phyloP scores from a whole-genome alignment of 139 green algal species.

The Closterium sp. region DNA sequence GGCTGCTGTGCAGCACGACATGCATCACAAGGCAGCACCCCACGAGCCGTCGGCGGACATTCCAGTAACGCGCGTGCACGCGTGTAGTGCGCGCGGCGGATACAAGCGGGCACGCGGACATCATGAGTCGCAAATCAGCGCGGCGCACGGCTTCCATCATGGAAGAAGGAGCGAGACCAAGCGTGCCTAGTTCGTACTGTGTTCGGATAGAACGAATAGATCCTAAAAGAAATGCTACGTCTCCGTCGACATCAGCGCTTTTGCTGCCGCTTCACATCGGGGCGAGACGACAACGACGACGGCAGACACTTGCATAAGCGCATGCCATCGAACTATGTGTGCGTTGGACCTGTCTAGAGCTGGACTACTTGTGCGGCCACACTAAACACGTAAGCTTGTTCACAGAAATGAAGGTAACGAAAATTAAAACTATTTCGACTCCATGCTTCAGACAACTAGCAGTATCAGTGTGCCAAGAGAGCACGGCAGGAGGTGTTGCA shows the following conservation, averaged over 20 bases:
- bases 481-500: too few species aligned
- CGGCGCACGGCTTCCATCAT: not conserved
- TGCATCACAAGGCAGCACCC: not conserved
- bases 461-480: not conserved
- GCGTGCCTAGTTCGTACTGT: not conserved
- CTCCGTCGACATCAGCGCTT: not conserved
- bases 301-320: not conserved
- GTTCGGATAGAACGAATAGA: not conserved
- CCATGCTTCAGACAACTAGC: not conserved
- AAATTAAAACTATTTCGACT: too few species aligned
- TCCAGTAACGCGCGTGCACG: not conserved
- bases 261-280: not conserved
- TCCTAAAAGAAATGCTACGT: not conserved
- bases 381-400: too few species aligned
- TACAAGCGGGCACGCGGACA: not conserved
- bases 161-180: not conserved
- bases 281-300: not conserved
- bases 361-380: too few species aligned
- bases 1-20: not conserved
- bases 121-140: not conserved
- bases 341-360: too few species aligned
- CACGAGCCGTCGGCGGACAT: not conserved
- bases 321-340: too few species aligned
- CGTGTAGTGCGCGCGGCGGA: not conserved
- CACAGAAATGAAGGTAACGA: too few species aligned